Percentiles rank a stretch among this genome's conserved stretches.
Conservation (phyloP, 1,284 basidiomycete genomes). For the Ustilago curta region DNA sequence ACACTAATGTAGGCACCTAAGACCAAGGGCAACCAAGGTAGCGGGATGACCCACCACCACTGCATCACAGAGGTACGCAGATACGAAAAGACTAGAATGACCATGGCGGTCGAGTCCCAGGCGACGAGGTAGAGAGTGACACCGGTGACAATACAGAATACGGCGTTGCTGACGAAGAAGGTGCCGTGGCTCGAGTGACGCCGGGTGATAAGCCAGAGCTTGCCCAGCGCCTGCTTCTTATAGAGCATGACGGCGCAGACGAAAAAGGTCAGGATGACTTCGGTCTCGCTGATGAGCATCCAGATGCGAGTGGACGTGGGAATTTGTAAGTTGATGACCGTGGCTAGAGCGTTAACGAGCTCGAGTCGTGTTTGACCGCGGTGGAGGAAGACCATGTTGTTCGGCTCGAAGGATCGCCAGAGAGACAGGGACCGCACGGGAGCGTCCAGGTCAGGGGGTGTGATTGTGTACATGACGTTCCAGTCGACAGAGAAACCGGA, state of each 20-base stretch:
- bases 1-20: slow-evolving; percentile 21
- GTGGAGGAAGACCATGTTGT: slow-evolving; percentile 26
- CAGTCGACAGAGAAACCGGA: background rate
- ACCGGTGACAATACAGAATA: slow-evolving; percentile 17
- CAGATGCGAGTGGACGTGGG: background rate
- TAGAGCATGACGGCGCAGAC: slow-evolving; percentile 29
- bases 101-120: slow-evolving; percentile 9
- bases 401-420: background rate
- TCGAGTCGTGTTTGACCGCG: slow-evolving; percentile 15
- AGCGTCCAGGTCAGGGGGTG: background rate
- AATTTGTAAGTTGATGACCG: background rate
- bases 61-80: background rate
- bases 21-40: slow-evolving; percentile 27
- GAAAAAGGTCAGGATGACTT: slow-evolving; percentile 20
- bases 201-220: slow-evolving; percentile 28
- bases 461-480: background rate
- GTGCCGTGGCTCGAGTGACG: slow-evolving; percentile 17
- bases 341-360: slow-evolving; percentile 17
- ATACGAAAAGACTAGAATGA: background rate
- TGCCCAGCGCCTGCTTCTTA: slow-evolving; percentile 22
- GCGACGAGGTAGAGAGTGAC: slow-evolving; percentile 20
- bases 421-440: background rate
- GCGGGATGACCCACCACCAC: slow-evolving; percentile 39
- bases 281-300: slow-evolving; percentile 22
- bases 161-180: slow-evolving; percentile 32